phyloP scores from a whole-genome alignment of 352 stramenopile species.

The Pythium monospermum region DNA sequence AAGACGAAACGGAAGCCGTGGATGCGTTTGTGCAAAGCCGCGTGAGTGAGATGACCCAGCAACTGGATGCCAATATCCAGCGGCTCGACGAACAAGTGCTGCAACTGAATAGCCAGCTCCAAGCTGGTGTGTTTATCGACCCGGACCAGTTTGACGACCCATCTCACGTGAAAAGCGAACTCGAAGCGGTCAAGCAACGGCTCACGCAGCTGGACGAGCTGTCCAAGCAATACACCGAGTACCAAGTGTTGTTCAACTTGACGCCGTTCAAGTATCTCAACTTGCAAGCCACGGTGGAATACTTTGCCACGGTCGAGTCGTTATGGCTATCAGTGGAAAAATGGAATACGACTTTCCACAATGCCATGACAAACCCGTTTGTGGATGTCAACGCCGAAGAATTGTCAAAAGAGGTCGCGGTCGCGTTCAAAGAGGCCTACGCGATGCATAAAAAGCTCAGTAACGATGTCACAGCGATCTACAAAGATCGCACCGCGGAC shows the following conservation, averaged over 20 bases:
- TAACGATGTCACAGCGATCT: conserved; percentile 83
- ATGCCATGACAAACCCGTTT: conserved; percentile 82
- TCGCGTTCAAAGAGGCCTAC: conserved; percentile 88
- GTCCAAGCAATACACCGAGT: conserved; percentile 89
- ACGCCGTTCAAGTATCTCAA: conserved; percentile 89
- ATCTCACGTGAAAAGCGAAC: conserved; percentile 65
- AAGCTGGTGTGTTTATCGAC: conserved; percentile 87
- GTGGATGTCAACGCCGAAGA: conserved; percentile 87
- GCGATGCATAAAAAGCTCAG: conserved; percentile 89
- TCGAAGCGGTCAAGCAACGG: conserved; percentile 77
- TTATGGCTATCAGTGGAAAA: conserved; percentile 83
- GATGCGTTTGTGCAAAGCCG: conserved; percentile 80
- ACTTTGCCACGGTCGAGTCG: conserved; percentile 76
- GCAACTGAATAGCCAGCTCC: conserved; percentile 75
- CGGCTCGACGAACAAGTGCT: conserved; percentile 89
- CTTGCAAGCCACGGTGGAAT: conserved; percentile 82
- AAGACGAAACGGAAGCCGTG: conserved; percentile 83
- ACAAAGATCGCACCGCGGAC: conserved; percentile 84
- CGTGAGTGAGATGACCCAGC: conserved; percentile 88
- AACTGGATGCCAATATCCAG: conserved; percentile 91
- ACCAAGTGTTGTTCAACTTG: conserved; percentile 90
- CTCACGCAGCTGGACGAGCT: conserved; percentile 85
- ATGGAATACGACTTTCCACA: conserved; percentile 81
- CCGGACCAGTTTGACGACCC: conserved; percentile 84
- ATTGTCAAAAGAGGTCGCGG: conserved; percentile 79